Percentiles rank a stretch among this genome's conserved stretches.
phyloP scores from a whole-genome alignment of 163 green algal species.

The Chloromonas sp. region DNA sequence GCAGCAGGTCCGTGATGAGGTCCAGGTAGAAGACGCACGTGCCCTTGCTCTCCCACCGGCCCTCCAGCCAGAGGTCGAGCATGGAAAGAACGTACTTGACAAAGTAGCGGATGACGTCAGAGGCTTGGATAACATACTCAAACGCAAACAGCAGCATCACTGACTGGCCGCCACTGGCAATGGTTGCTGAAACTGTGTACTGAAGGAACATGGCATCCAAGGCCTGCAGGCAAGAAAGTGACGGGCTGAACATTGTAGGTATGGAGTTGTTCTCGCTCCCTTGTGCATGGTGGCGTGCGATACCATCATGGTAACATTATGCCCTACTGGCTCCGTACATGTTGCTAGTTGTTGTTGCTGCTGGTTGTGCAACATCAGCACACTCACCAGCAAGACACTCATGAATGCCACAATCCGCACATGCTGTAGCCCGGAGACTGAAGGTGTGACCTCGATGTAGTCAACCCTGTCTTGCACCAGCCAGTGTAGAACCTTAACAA shows the following conservation, averaged over 20 bases:
- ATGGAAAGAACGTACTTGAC: constrained; percentile 83
- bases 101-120: constrained; percentile 51
- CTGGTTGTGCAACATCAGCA: background rate
- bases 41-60: constrained; percentile 84
- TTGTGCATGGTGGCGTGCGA: too few relatives aligned
- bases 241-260: background rate
- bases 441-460: constrained; percentile 89
- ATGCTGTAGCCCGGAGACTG: constrained; percentile 64
- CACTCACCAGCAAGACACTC: constrained; percentile 66
- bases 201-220: constrained; percentile 80
- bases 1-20: constrained; percentile 92
- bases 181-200: constrained; percentile 67
- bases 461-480: constrained; percentile 87
- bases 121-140: constrained; percentile 84
- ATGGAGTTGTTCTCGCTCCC: background rate
- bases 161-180: constrained; percentile 59
- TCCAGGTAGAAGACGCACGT: constrained; percentile 96
- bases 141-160: constrained; percentile 96
- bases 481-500: constrained; percentile 94
- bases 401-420: constrained; percentile 76
- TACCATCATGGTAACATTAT: too few relatives aligned
- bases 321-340: too few relatives aligned
- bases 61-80: constrained; percentile 76
- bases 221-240: constrained; percentile 26
- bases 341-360: too few relatives aligned